phyloP scores from a whole-genome alignment of 2,329 filamentous ascomycete genomes.

The Chaetomiaceae sp. region DNA sequence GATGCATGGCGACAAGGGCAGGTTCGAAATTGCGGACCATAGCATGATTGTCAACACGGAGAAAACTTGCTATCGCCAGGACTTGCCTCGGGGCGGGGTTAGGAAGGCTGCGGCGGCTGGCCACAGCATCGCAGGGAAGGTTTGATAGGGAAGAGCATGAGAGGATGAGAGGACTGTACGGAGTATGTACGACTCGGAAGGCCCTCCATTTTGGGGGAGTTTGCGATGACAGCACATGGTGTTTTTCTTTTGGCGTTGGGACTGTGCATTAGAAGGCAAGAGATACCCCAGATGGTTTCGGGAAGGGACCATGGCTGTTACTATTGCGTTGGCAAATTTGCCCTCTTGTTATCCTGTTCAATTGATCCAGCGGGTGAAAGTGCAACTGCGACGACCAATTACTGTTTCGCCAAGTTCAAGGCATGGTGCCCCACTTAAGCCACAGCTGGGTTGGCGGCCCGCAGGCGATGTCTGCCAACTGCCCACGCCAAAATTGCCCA shows the following conservation, averaged over 20 bases:
- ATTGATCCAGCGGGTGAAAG: too few species aligned
- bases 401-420: too few species aligned
- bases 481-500: slow-evolving; percentile 9
- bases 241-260: slow-evolving; percentile 5
- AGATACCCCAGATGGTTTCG: slow-evolving; percentile 12
- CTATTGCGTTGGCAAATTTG: too few species aligned
- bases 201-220: too few species aligned
- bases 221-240: too few species aligned
- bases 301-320: too few species aligned
- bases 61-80: slow-evolving; percentile 48
- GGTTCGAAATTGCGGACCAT: slow-evolving; percentile 55
- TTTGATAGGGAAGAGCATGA: neutral
- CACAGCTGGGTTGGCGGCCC: neutral
- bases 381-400: too few species aligned
- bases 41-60: slow-evolving; percentile 63
- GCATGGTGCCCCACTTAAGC: neutral
- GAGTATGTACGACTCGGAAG: too few species aligned
- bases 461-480: slow-evolving; percentile 13
- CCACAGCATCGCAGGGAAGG: slow-evolving; percentile 22
- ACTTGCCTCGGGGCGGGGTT: slow-evolving; percentile 46
- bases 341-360: too few species aligned
- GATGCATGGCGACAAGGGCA: slow-evolving; percentile 33
- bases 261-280: neutral
- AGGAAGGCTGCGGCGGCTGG: slow-evolving; percentile 32
- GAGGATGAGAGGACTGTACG: too few species aligned